Percentiles rank a stretch among this genome's conserved stretches.
Conservation (phyloP, 2,329 filamentous ascomycete species). For the Scedosporium minutisporum region DNA sequence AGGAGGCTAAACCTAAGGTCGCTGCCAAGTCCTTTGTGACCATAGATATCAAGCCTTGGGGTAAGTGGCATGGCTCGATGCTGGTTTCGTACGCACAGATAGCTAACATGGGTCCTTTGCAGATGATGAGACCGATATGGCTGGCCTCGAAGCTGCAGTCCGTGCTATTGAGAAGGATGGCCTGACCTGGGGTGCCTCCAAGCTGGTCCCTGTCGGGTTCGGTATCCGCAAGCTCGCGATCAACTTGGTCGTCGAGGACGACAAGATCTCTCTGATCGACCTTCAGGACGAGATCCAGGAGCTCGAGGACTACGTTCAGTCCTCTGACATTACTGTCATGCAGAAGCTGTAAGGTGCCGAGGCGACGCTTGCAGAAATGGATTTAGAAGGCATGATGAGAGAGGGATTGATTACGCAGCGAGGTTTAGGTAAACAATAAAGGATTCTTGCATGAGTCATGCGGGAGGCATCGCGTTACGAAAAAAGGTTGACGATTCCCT, state of each 20-base stretch:
- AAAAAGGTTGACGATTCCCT: too few species aligned
- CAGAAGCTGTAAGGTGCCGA: too few species aligned
- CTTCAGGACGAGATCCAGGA: conserved; percentile 75
- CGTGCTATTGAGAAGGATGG: conserved; percentile 82
- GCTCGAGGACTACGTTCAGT: conserved; percentile 94
- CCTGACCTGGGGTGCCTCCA: conserved; percentile 89
- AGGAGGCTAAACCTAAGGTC: conserved; percentile 84
- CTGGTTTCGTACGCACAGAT: not conserved
- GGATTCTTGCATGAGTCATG: too few species aligned
- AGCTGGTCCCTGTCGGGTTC: conserved; percentile 84
- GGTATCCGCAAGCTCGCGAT: conserved; percentile 99
- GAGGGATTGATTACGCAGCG: too few species aligned
- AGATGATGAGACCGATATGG: conserved; percentile 94
- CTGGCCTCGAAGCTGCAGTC: conserved; percentile 68
- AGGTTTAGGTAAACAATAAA: too few species aligned
- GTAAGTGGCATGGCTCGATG: conserved; percentile 46
- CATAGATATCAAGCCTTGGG: conserved; percentile 97
- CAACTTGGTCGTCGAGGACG: conserved; percentile 89
- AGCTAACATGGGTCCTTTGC: conserved; percentile 14
- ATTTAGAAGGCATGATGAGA: too few species aligned
- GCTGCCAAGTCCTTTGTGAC: conserved; percentile 95
- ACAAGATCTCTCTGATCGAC: conserved; percentile 61
- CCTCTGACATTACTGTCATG: conserved; percentile 55
- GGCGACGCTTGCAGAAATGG: too few species aligned
- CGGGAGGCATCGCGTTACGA: too few species aligned